Evolutionary conservation across 768 basidiomycete genomes (phyloP).

Genomic region (Lactarius hengduanensis): DNA sequence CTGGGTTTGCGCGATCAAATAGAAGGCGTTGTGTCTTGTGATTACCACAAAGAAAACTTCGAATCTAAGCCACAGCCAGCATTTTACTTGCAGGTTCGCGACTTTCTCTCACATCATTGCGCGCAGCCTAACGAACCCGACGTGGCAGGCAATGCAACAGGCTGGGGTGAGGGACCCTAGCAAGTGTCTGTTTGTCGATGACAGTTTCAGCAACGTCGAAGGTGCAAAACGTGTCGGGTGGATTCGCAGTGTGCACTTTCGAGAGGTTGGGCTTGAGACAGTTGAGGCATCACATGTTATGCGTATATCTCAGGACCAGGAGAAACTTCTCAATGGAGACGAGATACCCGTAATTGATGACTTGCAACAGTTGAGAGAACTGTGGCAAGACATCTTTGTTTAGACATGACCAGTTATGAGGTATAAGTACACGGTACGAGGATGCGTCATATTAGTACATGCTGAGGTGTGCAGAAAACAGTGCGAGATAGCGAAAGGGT

Average conservation of each 20-base stretch:
- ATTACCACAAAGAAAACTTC: slow-evolving; percentile 66
- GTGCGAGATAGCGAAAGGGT: neutral
- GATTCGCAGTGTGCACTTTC: slow-evolving; percentile 74
- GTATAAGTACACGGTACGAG: slow-evolving; percentile 11
- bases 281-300: slow-evolving; percentile 62
- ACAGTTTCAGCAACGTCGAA: slow-evolving; percentile 66
- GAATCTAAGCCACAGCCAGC: slow-evolving; percentile 78
- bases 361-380: slow-evolving; percentile 62
- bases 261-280: slow-evolving; percentile 60
- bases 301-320: slow-evolving; percentile 42
- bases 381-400: slow-evolving; percentile 77
- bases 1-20: slow-evolving; percentile 69
- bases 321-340: slow-evolving; percentile 40
- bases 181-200: slow-evolving; percentile 79
- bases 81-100: slow-evolving; percentile 59
- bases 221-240: slow-evolving; percentile 66
- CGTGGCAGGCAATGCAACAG: slow-evolving; percentile 59
- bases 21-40: slow-evolving; percentile 74
- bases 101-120: neutral
- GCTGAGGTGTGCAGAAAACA: neutral
- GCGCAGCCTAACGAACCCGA: slow-evolving; percentile 5
- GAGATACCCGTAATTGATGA: slow-evolving; percentile 52
- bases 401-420: slow-evolving; percentile 21
- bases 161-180: slow-evolving; percentile 62
- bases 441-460: slow-evolving; percentile 12